phyloP scores from a whole-genome alignment of 2,329 filamentous ascomycete genomes.

The Botryotinia globosa region DNA sequence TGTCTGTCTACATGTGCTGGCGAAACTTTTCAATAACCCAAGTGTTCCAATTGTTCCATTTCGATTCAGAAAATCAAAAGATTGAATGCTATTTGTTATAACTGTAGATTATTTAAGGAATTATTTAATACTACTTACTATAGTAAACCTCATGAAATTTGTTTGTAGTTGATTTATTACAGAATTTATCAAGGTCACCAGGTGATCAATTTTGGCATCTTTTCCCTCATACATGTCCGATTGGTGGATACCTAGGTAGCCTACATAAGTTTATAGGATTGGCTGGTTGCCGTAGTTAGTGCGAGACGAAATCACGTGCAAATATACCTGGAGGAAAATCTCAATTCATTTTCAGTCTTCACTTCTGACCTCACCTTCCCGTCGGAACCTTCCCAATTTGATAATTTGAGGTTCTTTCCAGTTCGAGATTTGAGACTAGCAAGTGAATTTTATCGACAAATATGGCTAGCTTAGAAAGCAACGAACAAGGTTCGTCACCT shows the following conservation, averaged over 20 bases:
- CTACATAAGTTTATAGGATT: neutral
- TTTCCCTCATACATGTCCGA: neutral
- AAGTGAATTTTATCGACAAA: slow-evolving; percentile 19
- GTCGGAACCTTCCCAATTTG: neutral
- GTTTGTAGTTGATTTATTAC: neutral
- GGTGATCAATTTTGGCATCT: neutral
- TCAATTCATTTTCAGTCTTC: slow-evolving; percentile 8
- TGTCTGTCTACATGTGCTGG: neutral
- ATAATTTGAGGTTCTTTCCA: slow-evolving; percentile 5
- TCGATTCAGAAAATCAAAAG: neutral
- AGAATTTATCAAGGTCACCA: neutral
- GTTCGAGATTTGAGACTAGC: neutral
- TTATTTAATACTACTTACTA: accelerated
- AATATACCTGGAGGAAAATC: neutral
- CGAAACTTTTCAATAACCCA: neutral
- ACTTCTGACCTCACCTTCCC: slow-evolving; percentile 1
- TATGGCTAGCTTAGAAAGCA: slow-evolving; percentile 27
- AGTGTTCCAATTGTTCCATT: neutral
- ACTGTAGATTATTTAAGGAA: neutral
- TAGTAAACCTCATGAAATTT: neutral
- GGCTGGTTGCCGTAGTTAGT: slow-evolving; percentile 15
- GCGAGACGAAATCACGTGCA: neutral
- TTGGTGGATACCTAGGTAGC: too few relatives aligned
- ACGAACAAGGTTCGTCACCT: slow-evolving; percentile 22
- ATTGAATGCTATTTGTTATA: neutral